These are phyloP conservation scores for Pythium grandisporangium DNA, from an alignment of 352 stramenopile genomes.

Conservation along the genomic window DNA sequence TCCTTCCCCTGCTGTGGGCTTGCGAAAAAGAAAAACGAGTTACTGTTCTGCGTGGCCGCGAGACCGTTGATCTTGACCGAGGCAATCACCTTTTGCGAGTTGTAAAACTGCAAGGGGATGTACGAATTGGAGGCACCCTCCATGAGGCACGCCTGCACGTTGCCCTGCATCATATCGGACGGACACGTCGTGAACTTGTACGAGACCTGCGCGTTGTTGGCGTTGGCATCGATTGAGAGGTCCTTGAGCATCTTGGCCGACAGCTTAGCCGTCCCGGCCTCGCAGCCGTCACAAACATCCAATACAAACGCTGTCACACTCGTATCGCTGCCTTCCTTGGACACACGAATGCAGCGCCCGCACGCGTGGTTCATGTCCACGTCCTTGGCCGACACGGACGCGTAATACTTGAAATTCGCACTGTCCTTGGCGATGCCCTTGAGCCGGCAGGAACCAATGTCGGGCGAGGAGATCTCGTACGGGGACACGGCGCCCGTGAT, in stretches of 20 bases:
- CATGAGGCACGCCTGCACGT: constrained; percentile 77
- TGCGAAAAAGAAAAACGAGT: constrained; percentile 52
- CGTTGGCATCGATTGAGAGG: constrained; percentile 34
- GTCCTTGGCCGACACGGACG: constrained; percentile 55
- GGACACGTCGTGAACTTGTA: constrained; percentile 63
- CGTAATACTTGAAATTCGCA: constrained; percentile 77
- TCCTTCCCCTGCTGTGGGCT: constrained; percentile 32
- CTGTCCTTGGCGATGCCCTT: constrained; percentile 41
- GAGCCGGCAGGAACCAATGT: constrained; percentile 61
- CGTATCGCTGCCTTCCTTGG: constrained; percentile 22
- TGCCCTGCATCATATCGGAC: constrained; percentile 38
- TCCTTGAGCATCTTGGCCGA: constrained; percentile 29
- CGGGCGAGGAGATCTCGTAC: constrained; percentile 50
- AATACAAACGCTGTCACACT: constrained; percentile 60
- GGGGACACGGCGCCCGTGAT: constrained; percentile 23
- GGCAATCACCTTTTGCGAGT: constrained; percentile 64
- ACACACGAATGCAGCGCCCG: constrained; percentile 65
- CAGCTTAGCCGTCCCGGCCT: constrained; percentile 35
- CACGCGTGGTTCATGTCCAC: constrained; percentile 45
- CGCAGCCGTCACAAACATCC: constrained; percentile 52
- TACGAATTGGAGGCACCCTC: constrained; percentile 71
- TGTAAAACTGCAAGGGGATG: constrained; percentile 78
- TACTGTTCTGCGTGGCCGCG: constrained; percentile 30
- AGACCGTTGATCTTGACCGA: constrained; percentile 48
- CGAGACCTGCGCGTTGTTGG: constrained; percentile 37